Percentiles rank a stretch among this genome's conserved stretches.
Evolutionary conservation across 2,329 filamentous ascomycete species (phyloP).

Genomic region (Trichoderma koningii): DNA sequence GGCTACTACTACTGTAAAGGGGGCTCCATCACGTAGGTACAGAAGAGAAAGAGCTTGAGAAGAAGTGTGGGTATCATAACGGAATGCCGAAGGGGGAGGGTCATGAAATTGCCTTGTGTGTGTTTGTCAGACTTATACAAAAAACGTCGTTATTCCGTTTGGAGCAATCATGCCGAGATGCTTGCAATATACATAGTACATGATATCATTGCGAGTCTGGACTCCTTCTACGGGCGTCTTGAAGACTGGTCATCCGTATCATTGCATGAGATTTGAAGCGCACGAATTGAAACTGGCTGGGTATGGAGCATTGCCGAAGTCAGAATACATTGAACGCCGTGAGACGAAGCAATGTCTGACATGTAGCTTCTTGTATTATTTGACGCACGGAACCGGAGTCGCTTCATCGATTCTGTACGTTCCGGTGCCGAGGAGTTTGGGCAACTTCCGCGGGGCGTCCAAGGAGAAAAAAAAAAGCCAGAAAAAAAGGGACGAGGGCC

Average conservation of each 20-base stretch:
- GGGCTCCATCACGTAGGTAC: too few species aligned
- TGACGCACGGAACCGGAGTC: constrained; percentile 5
- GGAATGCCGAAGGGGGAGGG: not conserved
- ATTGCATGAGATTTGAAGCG: too few species aligned
- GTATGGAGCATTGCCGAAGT: not conserved
- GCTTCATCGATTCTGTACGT: not conserved
- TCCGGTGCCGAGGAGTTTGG: constrained; percentile 14
- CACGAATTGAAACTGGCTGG: too few species aligned
- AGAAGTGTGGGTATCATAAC: not conserved
- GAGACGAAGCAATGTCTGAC: not conserved
- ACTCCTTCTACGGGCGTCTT: too few species aligned
- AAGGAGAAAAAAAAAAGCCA: not conserved
- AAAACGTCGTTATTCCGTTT: too few species aligned
- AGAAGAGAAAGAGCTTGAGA: not conserved
- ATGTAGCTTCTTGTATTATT: not conserved
- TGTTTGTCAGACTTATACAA: too few species aligned
- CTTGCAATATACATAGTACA: too few species aligned
- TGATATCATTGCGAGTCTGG: too few species aligned
- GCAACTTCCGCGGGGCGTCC: constrained; percentile 13
- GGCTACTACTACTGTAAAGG: not conserved
- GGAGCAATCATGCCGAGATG: too few species aligned
- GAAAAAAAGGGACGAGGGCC: not conserved
- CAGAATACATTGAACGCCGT: too few species aligned
- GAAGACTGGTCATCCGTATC: too few species aligned
- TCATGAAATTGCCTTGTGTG: too few species aligned